Conservation (phyloP, 495 filamentous ascomycete species). For the Hypomontagnella monticulosa region DNA sequence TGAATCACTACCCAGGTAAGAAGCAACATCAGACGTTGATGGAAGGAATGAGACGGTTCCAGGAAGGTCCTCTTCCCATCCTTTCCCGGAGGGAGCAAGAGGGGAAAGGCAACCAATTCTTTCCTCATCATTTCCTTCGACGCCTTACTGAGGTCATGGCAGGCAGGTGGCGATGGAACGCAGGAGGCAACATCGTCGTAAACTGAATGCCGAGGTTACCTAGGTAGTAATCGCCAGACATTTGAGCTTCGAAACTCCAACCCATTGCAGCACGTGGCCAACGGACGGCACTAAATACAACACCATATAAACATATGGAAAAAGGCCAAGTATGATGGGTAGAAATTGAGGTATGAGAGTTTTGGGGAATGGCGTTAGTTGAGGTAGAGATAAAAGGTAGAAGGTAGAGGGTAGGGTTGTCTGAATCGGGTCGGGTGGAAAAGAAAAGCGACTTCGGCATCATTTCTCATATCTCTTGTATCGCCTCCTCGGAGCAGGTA, state of each 20-base stretch:
- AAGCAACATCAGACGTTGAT: slow-evolving; percentile 8
- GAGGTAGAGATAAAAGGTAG: not conserved
- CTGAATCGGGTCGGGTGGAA: not conserved
- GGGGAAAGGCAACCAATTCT: slow-evolving; percentile 12
- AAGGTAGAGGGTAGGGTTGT: slow-evolving; percentile 6
- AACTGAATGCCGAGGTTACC: slow-evolving; percentile 2
- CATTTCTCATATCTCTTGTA: slow-evolving; percentile 7
- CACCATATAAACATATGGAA: not conserved
- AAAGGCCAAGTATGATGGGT: not conserved
- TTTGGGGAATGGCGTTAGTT: not conserved
- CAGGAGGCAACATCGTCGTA: not conserved
- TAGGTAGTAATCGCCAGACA: slow-evolving; percentile 9
- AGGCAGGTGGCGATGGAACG: slow-evolving; percentile 6
- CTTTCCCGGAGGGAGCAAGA: slow-evolving; percentile 1
- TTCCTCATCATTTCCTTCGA: slow-evolving; percentile 10
- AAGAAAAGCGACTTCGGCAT: slow-evolving; percentile 1
- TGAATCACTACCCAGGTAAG: slow-evolving; percentile 14
- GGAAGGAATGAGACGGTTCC: slow-evolving; percentile 29
- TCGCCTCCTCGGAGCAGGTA: not conserved
- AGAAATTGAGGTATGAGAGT: not conserved
- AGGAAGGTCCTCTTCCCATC: not conserved
- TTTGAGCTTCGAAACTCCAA: slow-evolving; percentile 4
- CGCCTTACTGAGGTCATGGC: slow-evolving; percentile 2
- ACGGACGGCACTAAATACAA: slow-evolving; percentile 29
- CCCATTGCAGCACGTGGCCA: slow-evolving; percentile 8